Evolutionary conservation across 2,329 filamentous ascomycete species (phyloP).

Genomic region (Berkeleyomyces rouxiae): DNA sequence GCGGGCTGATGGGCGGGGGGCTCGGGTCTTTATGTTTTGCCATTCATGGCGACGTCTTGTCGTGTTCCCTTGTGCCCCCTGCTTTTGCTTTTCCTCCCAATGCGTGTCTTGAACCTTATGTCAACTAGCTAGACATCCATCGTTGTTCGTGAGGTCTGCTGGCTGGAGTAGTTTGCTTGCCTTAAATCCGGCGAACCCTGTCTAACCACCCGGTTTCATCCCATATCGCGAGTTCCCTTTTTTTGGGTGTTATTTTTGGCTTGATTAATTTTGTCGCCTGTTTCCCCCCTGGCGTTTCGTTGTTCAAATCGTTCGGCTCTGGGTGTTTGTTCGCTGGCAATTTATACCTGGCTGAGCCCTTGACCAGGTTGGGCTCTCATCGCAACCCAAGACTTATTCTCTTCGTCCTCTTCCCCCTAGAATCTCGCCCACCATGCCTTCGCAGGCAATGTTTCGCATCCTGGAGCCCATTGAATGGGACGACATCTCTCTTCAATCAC

Average conservation of each 20-base stretch:
- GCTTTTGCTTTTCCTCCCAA: too few species aligned
- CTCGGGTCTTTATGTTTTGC: too few species aligned
- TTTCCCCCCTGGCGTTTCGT: too few species aligned
- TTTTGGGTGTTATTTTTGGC: background rate
- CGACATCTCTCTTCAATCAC: slow-evolving; percentile 24
- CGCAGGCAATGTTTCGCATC: slow-evolving; percentile 25
- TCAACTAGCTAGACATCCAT: background rate
- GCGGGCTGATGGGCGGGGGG: too few species aligned
- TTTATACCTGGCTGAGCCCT: background rate
- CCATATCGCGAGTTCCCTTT: background rate
- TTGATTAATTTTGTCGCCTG: background rate
- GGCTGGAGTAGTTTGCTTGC: background rate
- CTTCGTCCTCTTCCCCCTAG: background rate
- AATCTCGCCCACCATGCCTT: background rate
- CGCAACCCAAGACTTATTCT: background rate
- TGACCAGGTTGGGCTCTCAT: background rate
- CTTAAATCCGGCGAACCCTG: background rate
- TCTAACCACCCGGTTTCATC: background rate
- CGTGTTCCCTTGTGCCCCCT: too few species aligned
- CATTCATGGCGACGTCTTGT: too few species aligned
- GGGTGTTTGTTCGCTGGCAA: background rate
- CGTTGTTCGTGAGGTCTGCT: background rate
- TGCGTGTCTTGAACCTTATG: too few species aligned
- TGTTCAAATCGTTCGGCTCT: background rate
- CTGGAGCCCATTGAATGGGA: slow-evolving; percentile 40